Evolutionary conservation across 208 protist genomes (phyloP).

Genomic region (Leishmania tropica): DNA sequence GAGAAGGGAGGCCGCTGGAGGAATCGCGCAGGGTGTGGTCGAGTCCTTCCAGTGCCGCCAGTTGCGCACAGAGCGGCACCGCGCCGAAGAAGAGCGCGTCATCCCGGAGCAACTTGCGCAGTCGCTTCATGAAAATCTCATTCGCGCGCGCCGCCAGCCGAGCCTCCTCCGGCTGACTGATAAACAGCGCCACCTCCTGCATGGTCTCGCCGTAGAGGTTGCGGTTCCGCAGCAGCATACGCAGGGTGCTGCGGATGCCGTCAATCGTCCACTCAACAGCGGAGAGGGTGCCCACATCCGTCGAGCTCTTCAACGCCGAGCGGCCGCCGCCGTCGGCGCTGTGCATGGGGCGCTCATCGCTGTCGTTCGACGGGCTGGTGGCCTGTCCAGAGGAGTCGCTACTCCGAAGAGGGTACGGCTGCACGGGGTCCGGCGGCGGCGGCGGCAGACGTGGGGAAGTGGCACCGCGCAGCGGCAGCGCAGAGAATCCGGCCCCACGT

Average conservation of each 20-base stretch:
- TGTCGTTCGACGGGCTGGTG: not conserved
- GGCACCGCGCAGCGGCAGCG: slow-evolving; percentile 1
- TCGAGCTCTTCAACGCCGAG: not conserved
- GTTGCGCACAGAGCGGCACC: slow-evolving; percentile 69
- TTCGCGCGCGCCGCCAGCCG: slow-evolving; percentile 56
- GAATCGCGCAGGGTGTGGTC: slow-evolving; percentile 19
- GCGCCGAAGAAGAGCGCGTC: slow-evolving; percentile 55
- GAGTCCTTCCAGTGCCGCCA: slow-evolving; percentile 65
- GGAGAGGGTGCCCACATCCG: slow-evolving; percentile 12
- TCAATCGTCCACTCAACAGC: slow-evolving; percentile 54
- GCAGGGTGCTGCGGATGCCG: slow-evolving; percentile 49
- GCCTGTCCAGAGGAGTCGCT: not conserved
- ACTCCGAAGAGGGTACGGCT: not conserved
- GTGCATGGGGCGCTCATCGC: not conserved
- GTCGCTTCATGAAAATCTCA: slow-evolving; percentile 57
- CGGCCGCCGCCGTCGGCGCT: too few species aligned
- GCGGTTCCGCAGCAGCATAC: slow-evolving; percentile 37
- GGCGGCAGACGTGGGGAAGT: slow-evolving; percentile 1
- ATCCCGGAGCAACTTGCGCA: slow-evolving; percentile 51
- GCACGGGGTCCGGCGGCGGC: slow-evolving; percentile 7
- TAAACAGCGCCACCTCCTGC: slow-evolving; percentile 57
- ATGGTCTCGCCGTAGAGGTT: slow-evolving; percentile 56
- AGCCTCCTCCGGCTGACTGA: slow-evolving; percentile 45
- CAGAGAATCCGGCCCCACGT: slow-evolving; percentile 1
- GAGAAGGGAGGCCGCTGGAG: not conserved